Base-by-base conservation (phyloP, 2,329 filamentous ascomycete species). In the Geoglossum cookeanum region DNA sequence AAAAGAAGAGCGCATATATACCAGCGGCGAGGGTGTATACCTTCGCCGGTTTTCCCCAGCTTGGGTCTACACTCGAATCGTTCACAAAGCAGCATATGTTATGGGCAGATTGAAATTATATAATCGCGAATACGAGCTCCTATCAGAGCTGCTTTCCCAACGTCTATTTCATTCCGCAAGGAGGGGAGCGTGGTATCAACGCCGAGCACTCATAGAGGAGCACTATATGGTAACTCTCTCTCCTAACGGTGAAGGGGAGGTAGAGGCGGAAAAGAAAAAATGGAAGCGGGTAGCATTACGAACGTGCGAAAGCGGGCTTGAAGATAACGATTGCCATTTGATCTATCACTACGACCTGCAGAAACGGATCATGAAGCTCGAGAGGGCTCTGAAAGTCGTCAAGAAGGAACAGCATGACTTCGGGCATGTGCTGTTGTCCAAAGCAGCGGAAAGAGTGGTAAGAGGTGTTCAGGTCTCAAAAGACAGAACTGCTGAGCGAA, bases 301-400 rank as follows among this genome's bases (percentile, higher is more conserved):
- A 6, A 98, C 92, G 0, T 97, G 92, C 65, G 90, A 95, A 68
- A 74, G 78, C 45, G 92, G 87, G 0, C 75, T 98, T 0, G 84
- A 95, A 66, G 92, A 98, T 64, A 81, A 81, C 32, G 78, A 92
- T 58, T 94, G 91, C 59, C 92, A 98, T 68, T 70, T 95, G 29
- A 92, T 95, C 59, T 91, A 87, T 67, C 91, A 98, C 66, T 88
- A 94, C 65, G 91, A 97, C 64, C 73, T 98, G 5, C 91, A 97
- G 68, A 97, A 95, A 68, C 84, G 92, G 0, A 79, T 96, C n/a
- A 78, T 80, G 55, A 97, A 96, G 69, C 78, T 98, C 0, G 92
- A 98, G 68, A 91, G 82, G 65, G 79, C 80, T 39, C 74, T 97
- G 5, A 88, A 85, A 60, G 79, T 96, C 27, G 84, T 88, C 0